A percentile compares a stretch with the other conserved stretches of the same genome.
These are phyloP conservation scores for Mortierella polycephala DNA, from an alignment of 371 early-diverging fungal genomes.

Conservation along the genomic window DNA sequence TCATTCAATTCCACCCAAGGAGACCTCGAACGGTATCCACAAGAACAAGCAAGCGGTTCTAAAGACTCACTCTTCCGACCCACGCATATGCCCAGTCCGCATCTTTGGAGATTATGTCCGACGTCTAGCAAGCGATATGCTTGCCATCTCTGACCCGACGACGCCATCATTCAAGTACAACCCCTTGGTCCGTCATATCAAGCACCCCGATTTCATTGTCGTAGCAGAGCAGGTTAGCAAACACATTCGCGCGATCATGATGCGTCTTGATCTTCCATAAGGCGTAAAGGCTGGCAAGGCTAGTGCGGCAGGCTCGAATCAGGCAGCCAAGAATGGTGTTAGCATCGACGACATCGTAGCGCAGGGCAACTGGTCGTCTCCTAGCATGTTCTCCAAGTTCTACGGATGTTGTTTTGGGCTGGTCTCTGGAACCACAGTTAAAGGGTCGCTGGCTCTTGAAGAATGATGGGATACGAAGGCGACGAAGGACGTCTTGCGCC, in stretches of 20 bases:
- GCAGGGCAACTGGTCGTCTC: constrained; percentile 44
- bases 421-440: constrained; percentile 8
- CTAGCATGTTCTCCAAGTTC: constrained; percentile 23
- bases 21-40: constrained; percentile 8
- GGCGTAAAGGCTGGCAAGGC: constrained; percentile 21
- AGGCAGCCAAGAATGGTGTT: constrained; percentile 24
- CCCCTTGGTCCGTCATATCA: constrained; percentile 14
- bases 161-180: constrained; percentile 15
- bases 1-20: constrained; percentile 19
- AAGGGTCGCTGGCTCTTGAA: constrained; percentile 5
- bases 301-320: constrained; percentile 34
- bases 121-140: too few relatives aligned
- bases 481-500: constrained; percentile 5
- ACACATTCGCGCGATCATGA: too few relatives aligned
- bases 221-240: neutral
- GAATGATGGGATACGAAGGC: constrained; percentile 2
- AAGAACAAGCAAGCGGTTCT: constrained; percentile 7
- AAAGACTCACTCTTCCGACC: constrained; percentile 9
- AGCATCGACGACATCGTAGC: constrained; percentile 37
- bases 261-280: too few relatives aligned
- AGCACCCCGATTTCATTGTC: neutral
- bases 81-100: too few relatives aligned
- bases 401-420: constrained; percentile 18
- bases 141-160: constrained; percentile 17
- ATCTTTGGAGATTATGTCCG: too few relatives aligned